Percentiles rank a stretch among this genome's conserved stretches.
phyloP scores from a whole-genome alignment of 805 yeast genomes.

The Kurtzmaniella cleridarum region DNA sequence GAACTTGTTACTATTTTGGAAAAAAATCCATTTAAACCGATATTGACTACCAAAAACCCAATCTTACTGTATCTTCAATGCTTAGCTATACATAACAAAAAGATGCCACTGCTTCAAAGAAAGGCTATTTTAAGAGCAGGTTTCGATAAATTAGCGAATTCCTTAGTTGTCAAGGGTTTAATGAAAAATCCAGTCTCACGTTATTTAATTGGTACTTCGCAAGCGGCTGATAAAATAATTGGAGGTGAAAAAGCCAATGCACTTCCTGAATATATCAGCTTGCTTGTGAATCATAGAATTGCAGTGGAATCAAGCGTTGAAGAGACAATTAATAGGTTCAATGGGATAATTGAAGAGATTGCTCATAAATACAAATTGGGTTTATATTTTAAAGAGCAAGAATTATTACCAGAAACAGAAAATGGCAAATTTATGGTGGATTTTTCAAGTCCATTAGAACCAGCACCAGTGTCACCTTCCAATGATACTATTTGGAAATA shows the following conservation, averaged over 20 bases:
- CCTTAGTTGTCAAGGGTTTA: conserved; percentile 15
- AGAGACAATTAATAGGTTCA: conserved; percentile 17
- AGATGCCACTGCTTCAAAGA: conserved; percentile 15
- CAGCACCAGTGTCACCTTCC: conserved; percentile 44
- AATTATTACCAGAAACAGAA: conserved; percentile 9
- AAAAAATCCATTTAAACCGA: conserved; percentile 44
- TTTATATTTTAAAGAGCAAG: conserved; percentile 14
- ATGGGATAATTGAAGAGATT: conserved; percentile 15
- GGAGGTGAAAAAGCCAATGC: conserved; percentile 40
- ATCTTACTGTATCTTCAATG: conserved; percentile 54
- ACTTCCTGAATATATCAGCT: conserved; percentile 27
- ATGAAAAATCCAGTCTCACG: conserved; percentile 12
- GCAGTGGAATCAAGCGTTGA: conserved; percentile 24
- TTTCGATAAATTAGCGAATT: conserved; percentile 25
- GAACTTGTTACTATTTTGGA: conserved; percentile 56
- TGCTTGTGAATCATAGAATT: conserved; percentile 31
- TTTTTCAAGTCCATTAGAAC: conserved; percentile 23
- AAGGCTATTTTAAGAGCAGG: conserved; percentile 32
- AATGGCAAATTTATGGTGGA: conserved; percentile 14
- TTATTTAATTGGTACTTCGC: conserved; percentile 28
- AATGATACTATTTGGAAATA: conserved; percentile 45
- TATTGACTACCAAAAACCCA: conserved; percentile 54
- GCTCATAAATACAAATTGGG: conserved; percentile 25
- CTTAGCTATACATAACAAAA: conserved; percentile 46
- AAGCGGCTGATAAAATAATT: conserved; percentile 25